Percentiles rank a stretch among this genome's conserved stretches.
These are phyloP conservation scores for Mallotus nudiflorus DNA, from an alignment of 345 rosid genomes.

Conservation along the genomic window DNA sequence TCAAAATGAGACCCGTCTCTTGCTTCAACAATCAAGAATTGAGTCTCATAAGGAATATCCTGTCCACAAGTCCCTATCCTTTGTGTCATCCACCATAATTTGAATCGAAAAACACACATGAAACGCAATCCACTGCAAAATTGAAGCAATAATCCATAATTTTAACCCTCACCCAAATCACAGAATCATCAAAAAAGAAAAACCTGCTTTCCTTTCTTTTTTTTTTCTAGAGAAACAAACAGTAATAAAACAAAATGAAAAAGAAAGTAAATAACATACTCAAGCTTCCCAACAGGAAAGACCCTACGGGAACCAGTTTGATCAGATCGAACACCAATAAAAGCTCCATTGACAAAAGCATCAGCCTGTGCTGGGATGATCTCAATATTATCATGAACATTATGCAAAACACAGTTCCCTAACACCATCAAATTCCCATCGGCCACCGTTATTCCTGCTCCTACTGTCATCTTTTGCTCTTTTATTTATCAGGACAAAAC, in stretches of 20 bases:
- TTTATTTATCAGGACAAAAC: background rate
- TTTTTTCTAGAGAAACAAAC: background rate
- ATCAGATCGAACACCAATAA: constrained; percentile 55
- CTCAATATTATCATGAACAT: constrained; percentile 44
- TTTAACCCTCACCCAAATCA: background rate
- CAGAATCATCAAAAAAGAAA: background rate
- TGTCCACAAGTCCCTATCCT: constrained; percentile 58
- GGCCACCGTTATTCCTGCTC: constrained; percentile 52
- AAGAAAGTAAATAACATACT: constrained; percentile 31
- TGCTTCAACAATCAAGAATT: constrained; percentile 55
- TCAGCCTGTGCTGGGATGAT: constrained; percentile 40
- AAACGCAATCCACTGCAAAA: constrained; percentile 59
- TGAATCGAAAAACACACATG: constrained; percentile 67
- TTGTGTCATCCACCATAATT: constrained; percentile 83
- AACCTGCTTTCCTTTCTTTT: background rate
- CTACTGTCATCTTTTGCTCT: constrained; percentile 40
- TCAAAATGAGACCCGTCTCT: constrained; percentile 46
- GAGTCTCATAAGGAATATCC: constrained; percentile 69
- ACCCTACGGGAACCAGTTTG: constrained; percentile 51
- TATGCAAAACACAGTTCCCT: constrained; percentile 42
- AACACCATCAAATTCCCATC: constrained; percentile 51
- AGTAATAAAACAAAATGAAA: background rate
- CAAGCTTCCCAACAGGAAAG: constrained; percentile 61
- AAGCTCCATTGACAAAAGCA: constrained; percentile 50
- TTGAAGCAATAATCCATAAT: background rate